phyloP scores from a whole-genome alignment of 257 asterid species.

The Coffea canephora region DNA sequence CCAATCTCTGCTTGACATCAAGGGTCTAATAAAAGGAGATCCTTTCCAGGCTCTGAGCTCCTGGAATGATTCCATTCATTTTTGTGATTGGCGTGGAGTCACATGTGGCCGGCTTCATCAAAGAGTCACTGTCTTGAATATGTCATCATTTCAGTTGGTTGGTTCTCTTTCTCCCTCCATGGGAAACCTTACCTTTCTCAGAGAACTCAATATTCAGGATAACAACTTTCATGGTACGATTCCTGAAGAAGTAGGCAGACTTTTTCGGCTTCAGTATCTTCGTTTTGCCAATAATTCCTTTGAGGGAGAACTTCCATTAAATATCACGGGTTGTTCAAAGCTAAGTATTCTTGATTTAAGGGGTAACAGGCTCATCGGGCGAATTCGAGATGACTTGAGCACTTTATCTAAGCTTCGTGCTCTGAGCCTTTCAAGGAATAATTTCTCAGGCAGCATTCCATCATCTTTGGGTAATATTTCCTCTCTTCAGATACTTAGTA shows the following conservation, averaged over 20 bases:
- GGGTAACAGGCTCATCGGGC: conserved; percentile 12
- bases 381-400: conserved; percentile 4
- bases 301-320: too few species aligned
- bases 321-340: too few species aligned
- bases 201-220: conserved; percentile 10
- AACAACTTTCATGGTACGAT: not conserved
- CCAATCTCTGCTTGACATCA: conserved; percentile 23
- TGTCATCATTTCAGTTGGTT: not conserved
- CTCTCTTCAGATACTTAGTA: conserved; percentile 14
- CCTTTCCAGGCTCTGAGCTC: conserved; percentile 18
- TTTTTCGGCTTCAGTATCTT: conserved; percentile 6
- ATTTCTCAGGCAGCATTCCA: conserved; percentile 18
- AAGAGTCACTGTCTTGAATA: not conserved
- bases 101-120: conserved; percentile 6
- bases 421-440: conserved; percentile 15
- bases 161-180: conserved; percentile 12
- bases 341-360: conserved; percentile 3
- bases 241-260: conserved; percentile 2
- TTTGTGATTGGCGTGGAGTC: conserved; percentile 18
- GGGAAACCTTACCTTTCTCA: conserved; percentile 7
- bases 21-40: conserved; percentile 10
- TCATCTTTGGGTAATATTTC: conserved; percentile 22
- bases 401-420: conserved; percentile 8
- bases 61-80: conserved; percentile 11
- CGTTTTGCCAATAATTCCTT: not conserved